These are phyloP conservation scores for Cladosporium sphaerospermum DNA, from an alignment of 2,329 filamentous ascomycete genomes.

Conservation along the genomic window DNA sequence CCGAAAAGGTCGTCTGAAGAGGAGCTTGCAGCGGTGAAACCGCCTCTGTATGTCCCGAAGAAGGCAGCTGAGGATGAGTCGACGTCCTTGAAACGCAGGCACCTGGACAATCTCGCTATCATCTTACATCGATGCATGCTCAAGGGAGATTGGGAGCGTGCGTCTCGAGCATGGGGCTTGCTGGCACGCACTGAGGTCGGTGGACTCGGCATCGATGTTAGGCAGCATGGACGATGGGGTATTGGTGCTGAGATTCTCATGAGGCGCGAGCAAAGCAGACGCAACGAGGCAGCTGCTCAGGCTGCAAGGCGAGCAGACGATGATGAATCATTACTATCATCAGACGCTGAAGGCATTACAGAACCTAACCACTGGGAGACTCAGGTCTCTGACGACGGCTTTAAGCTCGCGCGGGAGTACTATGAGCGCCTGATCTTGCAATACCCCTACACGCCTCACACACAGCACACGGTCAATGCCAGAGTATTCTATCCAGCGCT, in stretches of 20 bases:
- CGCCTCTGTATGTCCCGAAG: conserved; percentile 34
- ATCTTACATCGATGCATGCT: conserved; percentile 68
- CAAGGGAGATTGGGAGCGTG: conserved; percentile 63
- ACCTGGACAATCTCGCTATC: conserved; percentile 61
- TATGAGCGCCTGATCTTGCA: conserved; percentile 74
- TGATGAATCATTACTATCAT: neutral
- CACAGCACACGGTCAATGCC: conserved; percentile 56
- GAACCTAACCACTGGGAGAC: neutral
- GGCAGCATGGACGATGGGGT: conserved; percentile 67
- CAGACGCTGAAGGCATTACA: neutral
- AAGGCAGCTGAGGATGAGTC: conserved; percentile 15
- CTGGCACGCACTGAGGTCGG: conserved; percentile 57
- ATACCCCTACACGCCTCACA: conserved; percentile 61
- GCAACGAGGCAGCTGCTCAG: neutral
- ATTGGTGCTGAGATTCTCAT: conserved; percentile 80
- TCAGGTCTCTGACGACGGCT: conserved; percentile 35
- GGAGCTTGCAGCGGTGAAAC: conserved; percentile 36
- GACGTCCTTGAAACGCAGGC: conserved; percentile 41
- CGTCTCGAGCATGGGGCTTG: conserved; percentile 68
- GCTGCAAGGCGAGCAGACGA: neutral
- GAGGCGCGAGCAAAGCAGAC: conserved; percentile 35
- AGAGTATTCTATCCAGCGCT: conserved; percentile 76
- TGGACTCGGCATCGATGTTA: conserved; percentile 59
- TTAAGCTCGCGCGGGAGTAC: conserved; percentile 58
- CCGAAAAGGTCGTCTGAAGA: conserved; percentile 29